Base-by-base conservation (phyloP, 169 alveolate species). In the Babesia bovis region DNA sequence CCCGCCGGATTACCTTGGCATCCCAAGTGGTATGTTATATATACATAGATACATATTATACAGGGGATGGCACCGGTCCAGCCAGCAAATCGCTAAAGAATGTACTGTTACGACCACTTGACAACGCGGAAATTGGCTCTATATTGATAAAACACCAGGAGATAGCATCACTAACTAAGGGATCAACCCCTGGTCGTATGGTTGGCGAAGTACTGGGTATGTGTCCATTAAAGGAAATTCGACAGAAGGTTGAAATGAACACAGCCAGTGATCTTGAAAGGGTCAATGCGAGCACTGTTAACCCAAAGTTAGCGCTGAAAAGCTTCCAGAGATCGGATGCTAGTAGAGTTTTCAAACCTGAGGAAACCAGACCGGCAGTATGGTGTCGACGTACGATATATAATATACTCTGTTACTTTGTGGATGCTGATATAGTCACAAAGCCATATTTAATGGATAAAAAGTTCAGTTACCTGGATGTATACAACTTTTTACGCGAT, bases 261-360 rank as follows among this genome's bases (percentile, higher is more conserved):
- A 90, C 94, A 6, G 93, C 95, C n/a, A 90, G 76, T 28, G 95
- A 91, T 58, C 88, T 91, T 28, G 95, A 91, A 47, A 78, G 95
- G 3, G 53, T 23, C 28, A 6, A 40, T 26, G 40, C 42, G 28
- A 13, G 52, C 0, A 36, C 71, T 72, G 93, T 91, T 30, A 84
- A 90, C 60, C 77, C 76, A 25, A 53, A 51, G 30, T 74, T 91
- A 21, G 92, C 95, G 3, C 56, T 91, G n/a, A 84, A 90, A 33
- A 83, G 92, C 49, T 91, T 91, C 69, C 94, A 90, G 36, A 66
- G 95, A n/a, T 90, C 94, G 35, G 95, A 91, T 60, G 95, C 95
- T 15, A 82, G 92, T 56, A 52, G 91, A 32, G 89, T 84, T 7
- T 91, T 91, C 72, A 85, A 83, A 44, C 93, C 90, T 35, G 85